phyloP scores from a whole-genome alignment of 2,329 filamentous ascomycete genomes.

The Dactylellina leptospora region DNA sequence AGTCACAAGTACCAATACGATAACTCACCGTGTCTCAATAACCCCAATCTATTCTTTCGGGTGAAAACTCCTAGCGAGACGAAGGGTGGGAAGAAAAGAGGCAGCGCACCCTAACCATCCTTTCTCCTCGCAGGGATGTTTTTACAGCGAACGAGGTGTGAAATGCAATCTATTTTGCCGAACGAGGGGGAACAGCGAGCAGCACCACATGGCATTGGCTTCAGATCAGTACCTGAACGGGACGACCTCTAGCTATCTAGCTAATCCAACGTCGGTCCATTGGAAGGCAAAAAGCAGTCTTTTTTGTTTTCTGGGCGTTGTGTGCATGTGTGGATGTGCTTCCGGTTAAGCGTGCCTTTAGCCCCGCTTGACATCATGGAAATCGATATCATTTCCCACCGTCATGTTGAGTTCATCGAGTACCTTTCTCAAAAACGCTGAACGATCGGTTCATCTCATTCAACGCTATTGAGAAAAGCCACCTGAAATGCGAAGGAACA shows the following conservation, averaged over 20 bases:
- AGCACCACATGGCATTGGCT: slow-evolving; percentile 42
- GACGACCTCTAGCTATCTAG: background rate
- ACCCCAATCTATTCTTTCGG: slow-evolving; percentile 28
- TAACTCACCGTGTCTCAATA: too few relatives aligned
- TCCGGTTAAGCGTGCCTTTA: slow-evolving; percentile 48
- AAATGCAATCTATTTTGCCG: slow-evolving; percentile 49
- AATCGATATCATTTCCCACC: slow-evolving; percentile 9
- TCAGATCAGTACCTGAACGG: slow-evolving; percentile 48
- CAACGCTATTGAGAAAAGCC: background rate
- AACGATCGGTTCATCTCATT: background rate
- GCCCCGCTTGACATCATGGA: slow-evolving; percentile 48
- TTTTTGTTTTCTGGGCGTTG: too few relatives aligned
- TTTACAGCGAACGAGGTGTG: slow-evolving; percentile 9
- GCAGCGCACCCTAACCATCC: slow-evolving; percentile 17
- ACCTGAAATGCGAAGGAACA: background rate
- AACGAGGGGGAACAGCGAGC: slow-evolving; percentile 16
- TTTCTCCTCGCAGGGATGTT: slow-evolving; percentile 23
- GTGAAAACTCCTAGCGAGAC: slow-evolving; percentile 49
- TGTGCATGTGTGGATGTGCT: slow-evolving; percentile 3
- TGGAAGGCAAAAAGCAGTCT: slow-evolving; percentile 23
- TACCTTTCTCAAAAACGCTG: background rate
- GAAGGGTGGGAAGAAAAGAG: background rate
- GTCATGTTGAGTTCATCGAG: slow-evolving; percentile 2
- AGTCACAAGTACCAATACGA: too few relatives aligned
- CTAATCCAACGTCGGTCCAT: background rate